These are phyloP conservation scores for Psilocybe azurescens DNA, from an alignment of 768 basidiomycete genomes.

Conservation along the genomic window DNA sequence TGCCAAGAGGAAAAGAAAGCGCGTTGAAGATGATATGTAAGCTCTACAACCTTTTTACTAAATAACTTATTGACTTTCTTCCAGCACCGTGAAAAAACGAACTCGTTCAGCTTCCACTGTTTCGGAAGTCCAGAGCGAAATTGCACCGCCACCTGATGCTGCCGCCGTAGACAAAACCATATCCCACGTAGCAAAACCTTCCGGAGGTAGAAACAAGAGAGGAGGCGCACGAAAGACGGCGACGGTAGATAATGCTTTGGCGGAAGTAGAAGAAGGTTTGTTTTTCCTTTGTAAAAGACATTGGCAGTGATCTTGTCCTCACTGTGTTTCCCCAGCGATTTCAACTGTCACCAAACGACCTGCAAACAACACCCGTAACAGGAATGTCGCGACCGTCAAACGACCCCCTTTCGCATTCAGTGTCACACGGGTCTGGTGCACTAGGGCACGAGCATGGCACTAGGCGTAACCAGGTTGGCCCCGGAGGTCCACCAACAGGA, in stretches of 20 bases:
- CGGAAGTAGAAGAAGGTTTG: constrained; percentile 71
- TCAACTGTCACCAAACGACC: constrained; percentile 37
- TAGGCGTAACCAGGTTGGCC: constrained; percentile 52
- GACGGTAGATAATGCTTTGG: constrained; percentile 35
- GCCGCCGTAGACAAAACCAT: constrained; percentile 34
- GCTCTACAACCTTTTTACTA: constrained; percentile 25
- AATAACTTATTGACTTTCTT: constrained; percentile 4
- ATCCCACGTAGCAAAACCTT: constrained; percentile 30
- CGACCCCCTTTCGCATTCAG: constrained; percentile 36
- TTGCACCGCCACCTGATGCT: constrained; percentile 48
- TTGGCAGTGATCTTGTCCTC: background rate
- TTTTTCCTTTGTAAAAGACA: background rate
- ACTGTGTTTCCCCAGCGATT: background rate
- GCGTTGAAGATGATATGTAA: constrained; percentile 74
- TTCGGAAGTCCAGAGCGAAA: constrained; percentile 59
- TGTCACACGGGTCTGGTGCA: constrained; percentile 30
- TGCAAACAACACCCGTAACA: constrained; percentile 41
- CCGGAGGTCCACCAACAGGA: constrained; percentile 41
- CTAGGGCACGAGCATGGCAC: constrained; percentile 48
- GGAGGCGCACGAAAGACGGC: constrained; percentile 45
- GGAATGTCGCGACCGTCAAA: constrained; percentile 45
- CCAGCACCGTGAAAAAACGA: constrained; percentile 66
- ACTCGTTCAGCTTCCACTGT: constrained; percentile 76
- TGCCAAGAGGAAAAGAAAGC: constrained; percentile 78
- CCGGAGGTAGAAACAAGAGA: constrained; percentile 44